Evolutionary conservation across 1,284 basidiomycete species (phyloP), one percentile per base, ranked within the genome.

Genomic region (Somion occarium): DNA sequence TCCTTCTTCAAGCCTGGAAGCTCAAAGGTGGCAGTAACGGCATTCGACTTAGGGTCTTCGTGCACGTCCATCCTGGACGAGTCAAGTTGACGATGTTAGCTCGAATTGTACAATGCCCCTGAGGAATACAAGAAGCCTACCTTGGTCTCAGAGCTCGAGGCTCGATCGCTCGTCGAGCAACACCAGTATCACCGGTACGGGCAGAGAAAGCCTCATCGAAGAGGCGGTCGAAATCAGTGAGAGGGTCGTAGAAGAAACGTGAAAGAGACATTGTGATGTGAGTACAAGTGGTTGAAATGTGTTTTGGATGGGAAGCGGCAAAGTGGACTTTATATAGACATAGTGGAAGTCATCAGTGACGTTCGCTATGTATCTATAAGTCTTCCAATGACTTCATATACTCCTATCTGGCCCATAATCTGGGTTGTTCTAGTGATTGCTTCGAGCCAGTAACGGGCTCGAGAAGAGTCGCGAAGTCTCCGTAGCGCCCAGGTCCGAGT

Each of bases 11-110:
- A 9, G 2, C 76, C 74, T 1, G 77, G 75, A 19, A 80, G 59
- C 49, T 80, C 76, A 44, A 80, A 76, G 1, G 67, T 64, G 11
- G 75, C 77, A 0, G 71, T 73, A 30, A 78, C 67, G 1, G 60
- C 54, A 52, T 76, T 76, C n/a, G 54, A 60, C 2, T 69, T 62
- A 2, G 51, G 30, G 48, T 72, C 61, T 54, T 79, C 75, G 53
- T 75, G 70, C 1, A 79, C 58, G 53, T 79, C 75, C 69, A 78
- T 73, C 48, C 76, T 77, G 52, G 20, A 46, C n/a, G n/a, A 25
- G 34, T 22, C 9, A 51, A 15, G 26, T 48, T 25, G 26, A 45
- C 13, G 7, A 30, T 11, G 9, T 20, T 11, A 12, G 5, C 19
- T n/a, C 22, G 9, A 47, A 18, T 13, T 23, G 34, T 34, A n/a